phyloP scores from a whole-genome alignment of 2,329 filamentous ascomycete species.

The Oidium heveae region DNA sequence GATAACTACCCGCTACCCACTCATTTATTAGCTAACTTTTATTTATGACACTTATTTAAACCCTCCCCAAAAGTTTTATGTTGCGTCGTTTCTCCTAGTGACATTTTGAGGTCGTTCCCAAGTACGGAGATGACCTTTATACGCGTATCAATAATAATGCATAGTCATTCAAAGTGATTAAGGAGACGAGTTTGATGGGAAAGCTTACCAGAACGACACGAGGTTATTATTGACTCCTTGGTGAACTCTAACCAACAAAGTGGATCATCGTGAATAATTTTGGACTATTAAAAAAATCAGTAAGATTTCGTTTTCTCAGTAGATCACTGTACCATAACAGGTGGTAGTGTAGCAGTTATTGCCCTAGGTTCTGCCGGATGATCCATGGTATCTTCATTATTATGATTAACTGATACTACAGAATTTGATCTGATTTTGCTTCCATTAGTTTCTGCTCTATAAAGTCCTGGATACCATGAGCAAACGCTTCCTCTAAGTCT shows the following conservation, averaged over 20 bases:
- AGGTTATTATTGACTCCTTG: constrained; percentile 76
- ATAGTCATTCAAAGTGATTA: neutral
- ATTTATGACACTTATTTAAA: too few species aligned
- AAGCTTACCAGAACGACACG: constrained; percentile 56
- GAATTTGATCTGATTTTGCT: constrained; percentile 48
- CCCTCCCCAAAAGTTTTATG: too few species aligned
- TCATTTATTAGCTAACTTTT: too few species aligned
- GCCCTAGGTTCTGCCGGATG: constrained; percentile 71
- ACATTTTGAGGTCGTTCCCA: constrained; percentile 6
- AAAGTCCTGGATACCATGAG: constrained; percentile 23
- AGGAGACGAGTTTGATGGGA: constrained; percentile 12
- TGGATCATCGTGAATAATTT: constrained; percentile 64
- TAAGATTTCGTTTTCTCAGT: constrained; percentile 3
- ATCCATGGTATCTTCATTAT: constrained; percentile 34
- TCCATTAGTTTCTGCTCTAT: constrained; percentile 30
- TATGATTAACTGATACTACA: constrained; percentile 26
- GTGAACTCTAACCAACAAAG: constrained; percentile 84
- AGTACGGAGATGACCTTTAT: constrained; percentile 8
- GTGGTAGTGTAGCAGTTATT: constrained; percentile 63
- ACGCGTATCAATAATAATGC: neutral
- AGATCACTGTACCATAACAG: constrained; percentile 45
- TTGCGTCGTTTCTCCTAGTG: too few species aligned
- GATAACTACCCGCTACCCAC: too few species aligned
- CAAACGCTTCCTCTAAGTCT: constrained; percentile 26
- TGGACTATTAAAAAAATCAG: constrained; percentile 30